A percentile compares a stretch with the other conserved stretches of the same genome.
phyloP scores from a whole-genome alignment of 192 early-diverging fungal species.

The Coemansia javaensis region DNA sequence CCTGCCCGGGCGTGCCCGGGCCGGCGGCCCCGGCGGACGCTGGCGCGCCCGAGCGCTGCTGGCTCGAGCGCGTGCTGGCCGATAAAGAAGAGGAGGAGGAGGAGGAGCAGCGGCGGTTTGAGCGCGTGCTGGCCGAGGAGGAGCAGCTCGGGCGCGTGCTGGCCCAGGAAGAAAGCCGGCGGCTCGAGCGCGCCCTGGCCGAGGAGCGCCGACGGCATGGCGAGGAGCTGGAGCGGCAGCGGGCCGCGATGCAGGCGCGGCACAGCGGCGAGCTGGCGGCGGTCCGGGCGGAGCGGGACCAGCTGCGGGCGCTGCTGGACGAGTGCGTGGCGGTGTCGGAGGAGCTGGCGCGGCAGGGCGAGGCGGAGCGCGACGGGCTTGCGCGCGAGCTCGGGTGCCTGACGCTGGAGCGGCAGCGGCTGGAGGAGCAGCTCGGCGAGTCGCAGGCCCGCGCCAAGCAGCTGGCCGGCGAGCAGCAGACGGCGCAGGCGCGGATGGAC shows the following conservation, averaged over 20 bases:
- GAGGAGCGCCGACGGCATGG: slow-evolving; percentile 8
- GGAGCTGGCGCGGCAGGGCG: slow-evolving; percentile 24
- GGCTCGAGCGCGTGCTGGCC: too few species aligned
- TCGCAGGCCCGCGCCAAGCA: background rate
- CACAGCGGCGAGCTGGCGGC: slow-evolving; percentile 1
- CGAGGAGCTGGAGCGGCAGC: slow-evolving; percentile 4
- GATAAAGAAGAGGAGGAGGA: slow-evolving; percentile 5
- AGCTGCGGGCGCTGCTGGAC: slow-evolving; percentile 24
- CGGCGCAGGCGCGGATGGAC: slow-evolving; percentile 9
- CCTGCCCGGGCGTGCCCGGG: too few species aligned
- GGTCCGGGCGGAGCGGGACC: slow-evolving; percentile 16
- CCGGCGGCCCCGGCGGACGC: too few species aligned
- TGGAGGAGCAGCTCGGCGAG: slow-evolving; percentile 17
- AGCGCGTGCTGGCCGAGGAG: slow-evolving; percentile 4
- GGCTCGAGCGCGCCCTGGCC: slow-evolving; percentile 4
- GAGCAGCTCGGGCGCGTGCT: too few species aligned
- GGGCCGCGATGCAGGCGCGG: background rate
- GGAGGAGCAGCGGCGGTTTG: slow-evolving; percentile 8
- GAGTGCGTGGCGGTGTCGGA: slow-evolving; percentile 27
- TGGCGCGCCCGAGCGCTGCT: too few species aligned
- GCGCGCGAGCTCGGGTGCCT: slow-evolving; percentile 29
- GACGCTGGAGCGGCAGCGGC: slow-evolving; percentile 28
- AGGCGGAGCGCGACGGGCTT: slow-evolving; percentile 17
- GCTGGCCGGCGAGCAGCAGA: slow-evolving; percentile 11
- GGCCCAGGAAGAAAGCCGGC: slow-evolving; percentile 1